Percentiles rank a stretch among this genome's conserved stretches.
These are phyloP conservation scores for Brasilioporus rufonigricans DNA, from an alignment of 768 basidiomycete species.

Conservation along the genomic window DNA sequence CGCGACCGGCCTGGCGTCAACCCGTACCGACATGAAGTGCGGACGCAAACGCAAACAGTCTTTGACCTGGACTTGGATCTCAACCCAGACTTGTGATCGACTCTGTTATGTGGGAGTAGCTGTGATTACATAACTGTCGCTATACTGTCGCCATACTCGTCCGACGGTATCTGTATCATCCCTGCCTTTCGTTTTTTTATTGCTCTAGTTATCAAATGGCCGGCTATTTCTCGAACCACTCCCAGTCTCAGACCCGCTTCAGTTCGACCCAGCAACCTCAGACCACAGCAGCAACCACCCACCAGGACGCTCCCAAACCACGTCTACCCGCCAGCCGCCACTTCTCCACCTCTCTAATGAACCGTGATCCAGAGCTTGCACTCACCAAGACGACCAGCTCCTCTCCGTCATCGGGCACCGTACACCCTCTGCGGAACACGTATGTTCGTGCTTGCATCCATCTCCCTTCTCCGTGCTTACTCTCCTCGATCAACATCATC, in stretches of 20 bases:
- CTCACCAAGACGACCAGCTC: slow-evolving; percentile 39
- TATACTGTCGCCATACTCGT: too few relatives aligned
- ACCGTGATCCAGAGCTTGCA: slow-evolving; percentile 31
- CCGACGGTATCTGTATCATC: too few relatives aligned
- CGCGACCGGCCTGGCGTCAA: slow-evolving; percentile 55
- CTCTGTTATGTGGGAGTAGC: too few relatives aligned
- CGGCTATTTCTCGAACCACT: slow-evolving; percentile 83
- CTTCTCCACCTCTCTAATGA: slow-evolving; percentile 63
- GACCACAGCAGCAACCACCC: neutral
- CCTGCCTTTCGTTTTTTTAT: slow-evolving; percentile 20
- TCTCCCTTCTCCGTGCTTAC: slow-evolving; percentile 16
- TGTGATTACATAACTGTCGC: slow-evolving; percentile 24
- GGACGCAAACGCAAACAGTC: slow-evolving; percentile 55
- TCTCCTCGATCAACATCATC: too few relatives aligned
- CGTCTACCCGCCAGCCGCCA: slow-evolving; percentile 66
- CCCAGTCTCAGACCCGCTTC: slow-evolving; percentile 63
- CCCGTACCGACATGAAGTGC: slow-evolving; percentile 70
- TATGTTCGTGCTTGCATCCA: slow-evolving; percentile 52
- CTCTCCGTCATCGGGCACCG: slow-evolving; percentile 31
- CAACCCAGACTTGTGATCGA: slow-evolving; percentile 78
- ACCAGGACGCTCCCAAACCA: slow-evolving; percentile 34
- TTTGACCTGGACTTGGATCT: slow-evolving; percentile 84
- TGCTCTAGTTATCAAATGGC: slow-evolving; percentile 44
- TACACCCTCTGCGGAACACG: slow-evolving; percentile 84
- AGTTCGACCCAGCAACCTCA: slow-evolving; percentile 46